Percentiles rank a stretch among this genome's conserved stretches.
Evolutionary conservation across 2,329 filamentous ascomycete species (phyloP).

Genomic region (Cryphonectria japonica): DNA sequence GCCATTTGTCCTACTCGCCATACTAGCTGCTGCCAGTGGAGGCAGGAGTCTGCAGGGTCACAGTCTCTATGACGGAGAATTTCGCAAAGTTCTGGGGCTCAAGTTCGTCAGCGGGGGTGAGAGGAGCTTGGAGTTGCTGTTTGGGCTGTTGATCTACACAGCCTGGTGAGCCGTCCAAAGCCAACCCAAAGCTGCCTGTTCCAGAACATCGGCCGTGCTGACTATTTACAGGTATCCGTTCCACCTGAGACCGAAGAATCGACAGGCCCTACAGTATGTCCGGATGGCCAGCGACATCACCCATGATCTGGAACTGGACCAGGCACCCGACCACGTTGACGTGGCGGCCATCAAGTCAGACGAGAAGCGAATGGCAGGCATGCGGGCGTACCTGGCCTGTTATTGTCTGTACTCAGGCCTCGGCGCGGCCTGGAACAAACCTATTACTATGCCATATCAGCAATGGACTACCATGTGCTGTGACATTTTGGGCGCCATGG

Average conservation of each 20-base stretch:
- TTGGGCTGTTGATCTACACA: conserved; percentile 61
- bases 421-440: conserved; percentile 43
- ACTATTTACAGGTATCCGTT: conserved; percentile 53
- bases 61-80: conserved; percentile 59
- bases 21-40: conserved; percentile 55
- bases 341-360: conserved; percentile 30
- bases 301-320: conserved; percentile 53
- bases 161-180: conserved; percentile 52
- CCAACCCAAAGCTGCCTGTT: too few species aligned
- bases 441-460: conserved; percentile 42
- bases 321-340: conserved; percentile 40
- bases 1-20: conserved; percentile 59
- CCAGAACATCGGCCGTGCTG: not conserved
- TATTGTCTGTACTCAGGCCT: conserved; percentile 47
- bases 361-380: conserved; percentile 43
- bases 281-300: conserved; percentile 56
- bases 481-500: conserved; percentile 42
- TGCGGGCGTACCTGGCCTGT: conserved; percentile 52
- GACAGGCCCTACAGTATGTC: conserved; percentile 53
- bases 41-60: conserved; percentile 54
- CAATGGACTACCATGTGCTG: conserved; percentile 51
- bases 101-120: conserved; percentile 62
- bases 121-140: conserved; percentile 58
- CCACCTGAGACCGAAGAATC: conserved; percentile 56
- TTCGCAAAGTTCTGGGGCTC: conserved; percentile 58